Conservation (phyloP, 1,284 basidiomycete species). For the Sanghuangporus sanghuang region DNA sequence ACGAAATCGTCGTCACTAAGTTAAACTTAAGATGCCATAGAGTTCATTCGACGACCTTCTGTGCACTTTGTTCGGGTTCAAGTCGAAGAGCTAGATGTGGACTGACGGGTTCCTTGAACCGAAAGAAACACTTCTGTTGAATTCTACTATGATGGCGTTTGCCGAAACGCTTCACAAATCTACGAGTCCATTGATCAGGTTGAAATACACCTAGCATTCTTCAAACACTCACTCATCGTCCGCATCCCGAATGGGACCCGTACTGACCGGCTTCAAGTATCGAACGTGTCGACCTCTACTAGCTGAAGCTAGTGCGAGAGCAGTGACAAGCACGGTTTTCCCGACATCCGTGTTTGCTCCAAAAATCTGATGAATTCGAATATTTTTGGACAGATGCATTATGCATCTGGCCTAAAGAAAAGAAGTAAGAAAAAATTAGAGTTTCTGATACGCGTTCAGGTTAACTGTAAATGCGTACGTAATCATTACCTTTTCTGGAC, state of each 20-base stretch:
- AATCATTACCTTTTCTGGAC: not conserved
- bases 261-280: conserved; percentile 91
- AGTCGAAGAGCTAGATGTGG: conserved; percentile 85
- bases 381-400: conserved; percentile 61
- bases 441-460: not conserved
- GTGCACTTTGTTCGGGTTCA: conserved; percentile 22
- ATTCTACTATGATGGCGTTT: conserved; percentile 39
- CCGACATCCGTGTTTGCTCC: conserved; percentile 92
- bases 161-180: conserved; percentile 66
- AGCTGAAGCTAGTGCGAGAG: conserved; percentile 74
- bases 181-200: conserved; percentile 28
- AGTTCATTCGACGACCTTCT: conserved; percentile 7
- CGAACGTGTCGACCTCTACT: conserved; percentile 47
- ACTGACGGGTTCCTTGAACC: conserved; percentile 86
- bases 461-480: not conserved
- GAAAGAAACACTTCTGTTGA: conserved; percentile 73
- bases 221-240: conserved; percentile 68
- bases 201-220: not conserved
- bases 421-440: not conserved
- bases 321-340: conserved; percentile 85
- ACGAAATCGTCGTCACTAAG: conserved; percentile 30
- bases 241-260: conserved; percentile 73
- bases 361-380: conserved; percentile 86
- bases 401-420: not conserved
- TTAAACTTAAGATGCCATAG: not conserved